A percentile compares a stretch with the other conserved stretches of the same genome.
These are phyloP conservation scores for Antitrichia curtipendula DNA, from an alignment of 225 moss, liverwort and hornwort species.

Conservation along the genomic window DNA sequence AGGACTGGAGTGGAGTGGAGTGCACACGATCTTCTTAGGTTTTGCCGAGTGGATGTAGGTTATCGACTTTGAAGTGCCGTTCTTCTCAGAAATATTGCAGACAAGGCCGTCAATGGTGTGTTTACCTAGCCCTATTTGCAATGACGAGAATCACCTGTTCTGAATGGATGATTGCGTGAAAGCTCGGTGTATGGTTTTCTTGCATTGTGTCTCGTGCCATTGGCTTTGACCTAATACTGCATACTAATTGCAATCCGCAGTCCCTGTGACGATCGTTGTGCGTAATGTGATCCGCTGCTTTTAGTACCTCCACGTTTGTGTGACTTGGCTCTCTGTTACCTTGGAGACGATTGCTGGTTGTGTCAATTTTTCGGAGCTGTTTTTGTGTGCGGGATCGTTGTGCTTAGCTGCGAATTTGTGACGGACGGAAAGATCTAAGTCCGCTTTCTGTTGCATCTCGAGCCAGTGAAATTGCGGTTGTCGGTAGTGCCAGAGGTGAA, in stretches of 20 bases:
- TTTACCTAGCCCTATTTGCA: background rate
- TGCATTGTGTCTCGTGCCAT: background rate
- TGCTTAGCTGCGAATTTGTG: background rate
- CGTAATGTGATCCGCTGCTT: background rate
- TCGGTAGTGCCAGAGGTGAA: slow-evolving; percentile 15
- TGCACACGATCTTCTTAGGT: background rate
- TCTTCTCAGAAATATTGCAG: background rate
- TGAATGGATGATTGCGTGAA: background rate
- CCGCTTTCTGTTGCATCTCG: background rate
- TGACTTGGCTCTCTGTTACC: background rate
- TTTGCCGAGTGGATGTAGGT: background rate
- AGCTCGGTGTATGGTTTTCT: background rate
- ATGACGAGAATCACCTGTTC: background rate
- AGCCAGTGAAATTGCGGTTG: slow-evolving; percentile 5
- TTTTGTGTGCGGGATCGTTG: background rate
- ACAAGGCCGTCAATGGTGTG: slow-evolving; percentile 21
- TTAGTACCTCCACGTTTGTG: background rate
- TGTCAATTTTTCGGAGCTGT: background rate
- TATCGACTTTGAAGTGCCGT: background rate
- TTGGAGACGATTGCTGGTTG: background rate
- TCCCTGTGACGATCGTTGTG: background rate
- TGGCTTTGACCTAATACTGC: slow-evolving; percentile 8
- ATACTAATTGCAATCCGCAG: background rate
- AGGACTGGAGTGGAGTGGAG: background rate
- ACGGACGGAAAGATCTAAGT: background rate